phyloP scores from a whole-genome alignment of 352 stramenopile species.

The Blastocystis sp. region DNA sequence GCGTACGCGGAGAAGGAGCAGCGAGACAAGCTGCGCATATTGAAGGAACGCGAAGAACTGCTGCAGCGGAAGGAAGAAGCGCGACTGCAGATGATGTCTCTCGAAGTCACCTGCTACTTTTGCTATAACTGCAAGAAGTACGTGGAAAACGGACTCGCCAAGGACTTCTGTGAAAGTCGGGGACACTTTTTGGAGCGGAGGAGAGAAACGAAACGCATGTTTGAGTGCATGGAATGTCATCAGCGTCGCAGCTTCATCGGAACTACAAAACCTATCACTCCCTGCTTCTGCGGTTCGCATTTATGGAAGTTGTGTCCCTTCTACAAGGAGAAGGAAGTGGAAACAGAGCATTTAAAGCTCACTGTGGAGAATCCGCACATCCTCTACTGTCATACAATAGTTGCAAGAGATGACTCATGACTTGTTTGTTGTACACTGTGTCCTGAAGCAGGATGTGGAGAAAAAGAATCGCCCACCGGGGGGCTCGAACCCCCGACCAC shows the following conservation, averaged over 20 bases:
- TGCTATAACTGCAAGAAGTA: conserved; percentile 16
- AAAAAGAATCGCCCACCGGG: conserved; percentile 40
- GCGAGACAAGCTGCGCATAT: background rate
- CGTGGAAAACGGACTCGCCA: background rate
- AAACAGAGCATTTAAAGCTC: background rate
- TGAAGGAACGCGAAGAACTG: background rate
- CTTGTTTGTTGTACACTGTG: background rate
- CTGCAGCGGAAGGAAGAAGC: conserved; percentile 10
- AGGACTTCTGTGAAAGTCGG: background rate
- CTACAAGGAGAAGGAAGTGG: background rate
- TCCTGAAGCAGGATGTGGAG: background rate
- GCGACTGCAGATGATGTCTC: background rate
- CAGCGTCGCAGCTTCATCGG: conserved; percentile 2
- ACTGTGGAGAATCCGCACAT: background rate
- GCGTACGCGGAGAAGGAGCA: conserved; percentile 31
- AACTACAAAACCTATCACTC: background rate
- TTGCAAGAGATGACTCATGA: background rate
- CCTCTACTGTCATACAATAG: background rate
- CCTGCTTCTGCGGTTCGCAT: background rate
- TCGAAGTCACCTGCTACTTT: conserved; percentile 31
- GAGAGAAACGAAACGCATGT: background rate
- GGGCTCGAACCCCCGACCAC: conserved; percentile 49
- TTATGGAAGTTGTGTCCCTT: conserved; percentile 8
- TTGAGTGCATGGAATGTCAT: conserved; percentile 43
- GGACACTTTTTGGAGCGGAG: conserved; percentile 13